These are phyloP conservation scores for Exserohilum rostratum DNA, from an alignment of 2,329 filamentous ascomycete genomes.

Conservation along the genomic window DNA sequence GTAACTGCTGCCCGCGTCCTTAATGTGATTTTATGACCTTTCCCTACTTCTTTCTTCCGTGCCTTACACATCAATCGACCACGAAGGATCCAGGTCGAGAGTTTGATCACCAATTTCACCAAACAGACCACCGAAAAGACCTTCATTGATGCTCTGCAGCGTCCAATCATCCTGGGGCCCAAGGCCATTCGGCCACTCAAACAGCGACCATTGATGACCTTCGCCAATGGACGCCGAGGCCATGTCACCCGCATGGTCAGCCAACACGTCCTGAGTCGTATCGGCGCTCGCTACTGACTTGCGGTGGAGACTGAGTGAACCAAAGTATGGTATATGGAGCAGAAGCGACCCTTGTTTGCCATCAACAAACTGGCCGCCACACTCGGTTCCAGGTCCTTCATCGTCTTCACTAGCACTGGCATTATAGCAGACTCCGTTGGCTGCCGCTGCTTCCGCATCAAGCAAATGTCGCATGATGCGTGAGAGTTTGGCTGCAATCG, in stretches of 20 bases:
- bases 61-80: neutral
- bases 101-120: neutral
- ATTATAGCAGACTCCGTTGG: conserved; percentile 10
- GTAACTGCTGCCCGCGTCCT: neutral
- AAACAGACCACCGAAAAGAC: conserved; percentile 13
- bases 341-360: conserved; percentile 8
- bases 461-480: conserved; percentile 17
- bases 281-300: neutral
- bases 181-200: neutral
- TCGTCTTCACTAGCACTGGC: conserved; percentile 24
- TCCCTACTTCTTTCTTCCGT: neutral
- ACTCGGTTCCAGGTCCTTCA: conserved; percentile 17
- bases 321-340: conserved; percentile 25
- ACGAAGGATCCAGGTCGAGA: neutral
- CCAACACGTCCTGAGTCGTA: neutral
- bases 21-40: neutral
- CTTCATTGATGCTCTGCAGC: conserved; percentile 19
- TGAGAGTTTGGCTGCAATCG: conserved; percentile 12
- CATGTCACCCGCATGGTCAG: neutral
- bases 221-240: neutral
- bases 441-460: conserved; percentile 18
- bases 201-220: conserved; percentile 3
- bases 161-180: conserved; percentile 15
- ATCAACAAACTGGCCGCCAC: conserved; percentile 25
- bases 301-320: conserved; percentile 32